These are phyloP conservation scores for Anthoceros angustus DNA, from an alignment of 225 moss, liverwort and hornwort genomes.

Conservation along the genomic window DNA sequence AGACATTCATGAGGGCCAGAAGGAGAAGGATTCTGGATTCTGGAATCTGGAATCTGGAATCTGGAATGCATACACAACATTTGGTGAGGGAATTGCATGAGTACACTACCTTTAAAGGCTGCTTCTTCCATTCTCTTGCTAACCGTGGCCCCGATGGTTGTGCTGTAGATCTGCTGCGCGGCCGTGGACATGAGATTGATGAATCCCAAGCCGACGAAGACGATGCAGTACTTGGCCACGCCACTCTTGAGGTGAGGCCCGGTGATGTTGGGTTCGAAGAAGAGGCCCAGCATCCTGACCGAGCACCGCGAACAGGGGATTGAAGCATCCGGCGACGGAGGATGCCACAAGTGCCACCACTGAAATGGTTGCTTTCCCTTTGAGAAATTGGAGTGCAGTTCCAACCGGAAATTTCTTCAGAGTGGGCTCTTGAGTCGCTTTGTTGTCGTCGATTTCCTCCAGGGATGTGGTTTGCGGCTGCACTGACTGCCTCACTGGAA, in stretches of 20 bases:
- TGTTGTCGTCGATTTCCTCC: neutral
- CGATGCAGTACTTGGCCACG: slow-evolving; percentile 5
- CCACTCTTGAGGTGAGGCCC: slow-evolving; percentile 3
- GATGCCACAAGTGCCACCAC: too few relatives aligned
- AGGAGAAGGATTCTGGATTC: too few relatives aligned
- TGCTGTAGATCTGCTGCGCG: slow-evolving; percentile 33
- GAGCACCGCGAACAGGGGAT: neutral
- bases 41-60: too few relatives aligned
- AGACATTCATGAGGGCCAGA: too few relatives aligned
- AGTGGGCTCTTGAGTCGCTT: too few relatives aligned
- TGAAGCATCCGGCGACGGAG: neutral
- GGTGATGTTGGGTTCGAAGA: neutral
- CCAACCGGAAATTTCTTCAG: too few relatives aligned
- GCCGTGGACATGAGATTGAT: slow-evolving; percentile 18
- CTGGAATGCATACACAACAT: too few relatives aligned
- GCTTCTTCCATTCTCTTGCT: slow-evolving; percentile 39
- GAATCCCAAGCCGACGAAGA: slow-evolving; percentile 13
- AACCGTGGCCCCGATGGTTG: slow-evolving; percentile 34
- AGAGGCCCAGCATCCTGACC: neutral
- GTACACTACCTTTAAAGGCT: slow-evolving; percentile 19
- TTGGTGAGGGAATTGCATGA: too few relatives aligned
- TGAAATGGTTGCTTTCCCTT: too few relatives aligned
- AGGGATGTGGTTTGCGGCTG: neutral
- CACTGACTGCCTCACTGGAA: too few relatives aligned
- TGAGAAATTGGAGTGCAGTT: too few relatives aligned